These are phyloP conservation scores for Paecilomyces sp. DNA, from an alignment of 2,329 filamentous ascomycete species.

Conservation along the genomic window DNA sequence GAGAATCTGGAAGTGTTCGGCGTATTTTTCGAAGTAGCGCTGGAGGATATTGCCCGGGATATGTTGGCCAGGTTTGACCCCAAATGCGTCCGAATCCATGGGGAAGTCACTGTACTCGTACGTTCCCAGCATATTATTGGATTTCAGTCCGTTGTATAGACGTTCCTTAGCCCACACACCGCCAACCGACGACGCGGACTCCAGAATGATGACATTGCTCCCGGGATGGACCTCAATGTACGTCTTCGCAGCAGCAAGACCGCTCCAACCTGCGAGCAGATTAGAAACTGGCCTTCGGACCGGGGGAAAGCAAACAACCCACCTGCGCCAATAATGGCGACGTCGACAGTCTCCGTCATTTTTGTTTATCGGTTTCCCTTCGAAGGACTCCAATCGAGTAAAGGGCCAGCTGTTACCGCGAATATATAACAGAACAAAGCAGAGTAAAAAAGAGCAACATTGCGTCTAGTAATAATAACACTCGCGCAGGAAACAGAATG, in stretches of 20 bases:
- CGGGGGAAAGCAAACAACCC: slow-evolving; percentile 18
- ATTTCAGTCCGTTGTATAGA: slow-evolving; percentile 60
- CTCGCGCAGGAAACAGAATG: neutral
- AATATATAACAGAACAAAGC: neutral
- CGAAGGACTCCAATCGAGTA: slow-evolving; percentile 11
- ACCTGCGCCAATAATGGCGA: slow-evolving; percentile 24
- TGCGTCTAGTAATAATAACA: neutral
- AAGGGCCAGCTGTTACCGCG: neutral
- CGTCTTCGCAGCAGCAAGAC: slow-evolving; percentile 55
- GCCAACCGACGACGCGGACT: slow-evolving; percentile 52
- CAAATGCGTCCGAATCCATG: slow-evolving; percentile 52
- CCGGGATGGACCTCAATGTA: slow-evolving; percentile 53
- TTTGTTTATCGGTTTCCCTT: neutral
- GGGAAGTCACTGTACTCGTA: slow-evolving; percentile 70
- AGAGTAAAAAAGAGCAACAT: neutral
- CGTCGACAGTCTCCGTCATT: slow-evolving; percentile 15
- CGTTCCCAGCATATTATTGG: slow-evolving; percentile 66
- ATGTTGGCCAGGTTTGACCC: slow-evolving; percentile 45
- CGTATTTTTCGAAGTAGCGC: slow-evolving; percentile 51
- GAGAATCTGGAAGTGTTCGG: slow-evolving; percentile 46
- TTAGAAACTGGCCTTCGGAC: slow-evolving; percentile 28
- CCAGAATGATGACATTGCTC: slow-evolving; percentile 52
- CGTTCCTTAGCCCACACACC: slow-evolving; percentile 64
- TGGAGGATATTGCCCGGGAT: slow-evolving; percentile 53
- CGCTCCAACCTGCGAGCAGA: slow-evolving; percentile 44